A percentile compares a stretch with the other conserved stretches of the same genome.
These are phyloP conservation scores for Ensete glaucum DNA, from an alignment of 176 grass and related monocot species.

Conservation along the genomic window DNA sequence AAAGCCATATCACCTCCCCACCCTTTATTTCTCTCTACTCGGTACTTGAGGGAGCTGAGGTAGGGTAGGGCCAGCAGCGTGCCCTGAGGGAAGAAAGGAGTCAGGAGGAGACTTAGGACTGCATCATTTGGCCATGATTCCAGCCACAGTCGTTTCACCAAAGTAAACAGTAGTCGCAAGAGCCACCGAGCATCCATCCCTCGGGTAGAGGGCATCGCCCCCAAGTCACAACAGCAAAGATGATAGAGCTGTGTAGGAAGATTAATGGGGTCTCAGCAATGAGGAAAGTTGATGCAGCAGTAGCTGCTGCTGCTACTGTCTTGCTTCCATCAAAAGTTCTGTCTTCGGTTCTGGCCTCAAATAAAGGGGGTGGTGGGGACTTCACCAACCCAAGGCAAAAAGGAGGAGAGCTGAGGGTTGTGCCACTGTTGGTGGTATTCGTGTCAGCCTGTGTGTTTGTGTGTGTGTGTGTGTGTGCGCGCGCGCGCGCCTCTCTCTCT, in stretches of 20 bases:
- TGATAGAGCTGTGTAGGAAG: background rate
- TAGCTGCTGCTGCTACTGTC: background rate
- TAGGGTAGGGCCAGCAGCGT: background rate
- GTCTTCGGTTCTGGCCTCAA: background rate
- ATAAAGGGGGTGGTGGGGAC: background rate
- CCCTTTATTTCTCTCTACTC: background rate
- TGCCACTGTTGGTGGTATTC: background rate
- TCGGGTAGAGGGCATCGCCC: background rate
- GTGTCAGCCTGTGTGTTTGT: background rate
- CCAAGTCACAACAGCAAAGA: background rate
- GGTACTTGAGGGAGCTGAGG: background rate
- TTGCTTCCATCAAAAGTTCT: background rate
- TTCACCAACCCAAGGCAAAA: background rate
- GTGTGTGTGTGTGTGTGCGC: too few relatives aligned
- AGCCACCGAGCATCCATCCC: background rate
- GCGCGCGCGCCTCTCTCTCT: background rate
- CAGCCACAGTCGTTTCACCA: background rate
- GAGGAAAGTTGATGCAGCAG: conserved; percentile 6
- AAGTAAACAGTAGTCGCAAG: background rate
- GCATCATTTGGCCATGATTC: conserved; percentile 27
- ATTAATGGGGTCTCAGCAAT: too few relatives aligned
- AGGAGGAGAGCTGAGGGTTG: background rate
- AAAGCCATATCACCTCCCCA: background rate
- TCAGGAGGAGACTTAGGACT: conserved; percentile 10
- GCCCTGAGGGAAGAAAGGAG: background rate